Conservation (phyloP, 495 filamentous ascomycete species). For the Mycothermus thermophilus region DNA sequence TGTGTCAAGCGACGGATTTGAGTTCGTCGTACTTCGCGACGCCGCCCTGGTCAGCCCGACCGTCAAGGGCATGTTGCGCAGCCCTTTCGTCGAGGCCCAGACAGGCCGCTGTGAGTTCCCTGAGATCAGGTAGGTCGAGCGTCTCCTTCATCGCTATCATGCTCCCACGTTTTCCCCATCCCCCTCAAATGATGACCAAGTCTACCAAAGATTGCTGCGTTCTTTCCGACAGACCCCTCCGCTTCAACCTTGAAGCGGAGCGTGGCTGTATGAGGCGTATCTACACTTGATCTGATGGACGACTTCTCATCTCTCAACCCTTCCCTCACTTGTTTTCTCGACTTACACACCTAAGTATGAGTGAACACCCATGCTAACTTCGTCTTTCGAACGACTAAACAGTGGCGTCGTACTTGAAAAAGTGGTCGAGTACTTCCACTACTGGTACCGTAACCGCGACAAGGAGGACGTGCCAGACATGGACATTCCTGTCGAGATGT, state of each 20-base stretch:
- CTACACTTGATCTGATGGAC: conserved; percentile 54
- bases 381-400: conserved; percentile 1
- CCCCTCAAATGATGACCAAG: conserved; percentile 26
- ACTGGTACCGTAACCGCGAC: conserved; percentile 70
- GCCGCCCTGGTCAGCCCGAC: conserved; percentile 60
- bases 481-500: conserved; percentile 77
- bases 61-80: conserved; percentile 78
- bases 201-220: conserved; percentile 25
- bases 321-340: not conserved
- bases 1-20: conserved; percentile 73
- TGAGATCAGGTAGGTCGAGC: conserved; percentile 52
- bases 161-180: conserved; percentile 1
- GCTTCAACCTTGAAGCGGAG: not conserved
- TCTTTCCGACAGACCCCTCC: conserved; percentile 24
- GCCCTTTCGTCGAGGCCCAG: conserved; percentile 56
- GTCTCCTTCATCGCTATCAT: not conserved
- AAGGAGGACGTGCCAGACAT: conserved; percentile 73
- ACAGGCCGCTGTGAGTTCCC: conserved; percentile 52
- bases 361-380: conserved; percentile 1
- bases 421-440: conserved; percentile 83
- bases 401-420: conserved; percentile 79
- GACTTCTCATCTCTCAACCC: conserved; percentile 1
- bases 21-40: conserved; percentile 72
- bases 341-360: not conserved
- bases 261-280: conserved; percentile 32